Conservation (phyloP, 345 rosid genomes). For the Lepidium didymum region DNA sequence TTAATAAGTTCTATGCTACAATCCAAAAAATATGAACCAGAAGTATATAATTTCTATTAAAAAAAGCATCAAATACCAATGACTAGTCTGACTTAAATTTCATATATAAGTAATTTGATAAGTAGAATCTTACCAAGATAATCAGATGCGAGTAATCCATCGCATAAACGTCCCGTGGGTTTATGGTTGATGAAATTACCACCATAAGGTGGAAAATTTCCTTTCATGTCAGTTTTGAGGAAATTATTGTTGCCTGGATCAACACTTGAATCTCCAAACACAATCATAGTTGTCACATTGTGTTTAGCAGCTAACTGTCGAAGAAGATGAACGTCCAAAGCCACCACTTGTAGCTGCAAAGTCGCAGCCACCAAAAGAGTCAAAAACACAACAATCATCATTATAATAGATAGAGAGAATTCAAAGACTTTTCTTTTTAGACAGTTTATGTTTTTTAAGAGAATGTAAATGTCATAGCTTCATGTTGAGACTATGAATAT, state of each 20-base stretch:
- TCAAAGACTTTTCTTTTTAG: neutral
- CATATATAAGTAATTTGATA: no score
- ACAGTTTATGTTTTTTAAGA: neutral
- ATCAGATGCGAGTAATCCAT: slow-evolving; percentile 75
- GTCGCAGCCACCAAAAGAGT: slow-evolving; percentile 7
- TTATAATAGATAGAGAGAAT: neutral
- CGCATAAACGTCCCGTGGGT: slow-evolving; percentile 57
- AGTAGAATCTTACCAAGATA: slow-evolving; percentile 37
- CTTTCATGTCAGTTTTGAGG: slow-evolving; percentile 40
- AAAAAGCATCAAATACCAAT: no score
- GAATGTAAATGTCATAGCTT: neutral
- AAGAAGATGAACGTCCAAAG: slow-evolving; percentile 25
- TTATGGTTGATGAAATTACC: slow-evolving; percentile 46
- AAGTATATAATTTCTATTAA: no score
- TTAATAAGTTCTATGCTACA: no score
- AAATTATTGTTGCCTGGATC: slow-evolving; percentile 75
- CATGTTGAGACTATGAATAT: neutral
- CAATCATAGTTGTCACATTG: slow-evolving; percentile 56
- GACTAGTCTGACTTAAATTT: no score
- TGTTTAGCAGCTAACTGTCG: slow-evolving; percentile 37
- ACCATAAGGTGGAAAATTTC: slow-evolving; percentile 70
- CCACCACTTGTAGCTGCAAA: slow-evolving; percentile 1
- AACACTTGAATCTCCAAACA: slow-evolving; percentile 86
- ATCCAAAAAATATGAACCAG: no score
- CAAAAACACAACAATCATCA: slow-evolving; percentile 10